These are phyloP conservation scores for Onygenales sp. DNA, from an alignment of 2,329 filamentous ascomycete genomes.

Conservation along the genomic window DNA sequence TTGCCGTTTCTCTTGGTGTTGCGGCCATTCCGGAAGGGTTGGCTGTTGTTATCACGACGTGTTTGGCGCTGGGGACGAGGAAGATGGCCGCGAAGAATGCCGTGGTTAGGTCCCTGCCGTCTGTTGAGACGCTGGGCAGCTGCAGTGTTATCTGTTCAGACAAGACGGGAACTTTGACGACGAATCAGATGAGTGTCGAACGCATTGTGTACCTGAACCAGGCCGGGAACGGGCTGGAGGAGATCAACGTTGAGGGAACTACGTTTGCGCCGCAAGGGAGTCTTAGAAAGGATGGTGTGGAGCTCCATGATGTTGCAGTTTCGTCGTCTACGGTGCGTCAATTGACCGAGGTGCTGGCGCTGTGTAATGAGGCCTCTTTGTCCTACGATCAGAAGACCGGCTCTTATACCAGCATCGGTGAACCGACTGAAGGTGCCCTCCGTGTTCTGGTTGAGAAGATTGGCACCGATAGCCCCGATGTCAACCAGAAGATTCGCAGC, in stretches of 20 bases:
- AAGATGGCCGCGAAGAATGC: constrained; percentile 99
- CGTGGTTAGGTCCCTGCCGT: constrained; percentile 89
- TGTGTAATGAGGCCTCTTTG: constrained; percentile 84
- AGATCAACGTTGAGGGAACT: constrained; percentile 83
- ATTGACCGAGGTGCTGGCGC: constrained; percentile 58
- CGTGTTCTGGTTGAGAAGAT: constrained; percentile 90
- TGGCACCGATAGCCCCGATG: constrained; percentile 61
- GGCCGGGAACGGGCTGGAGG: constrained; percentile 64
- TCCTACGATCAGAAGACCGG: constrained; percentile 69
- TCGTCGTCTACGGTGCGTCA: constrained; percentile 70
- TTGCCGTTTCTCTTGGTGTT: constrained; percentile 94
- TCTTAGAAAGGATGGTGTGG: constrained; percentile 59
- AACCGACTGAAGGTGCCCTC: constrained; percentile 90
- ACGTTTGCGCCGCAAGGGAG: constrained; percentile 79
- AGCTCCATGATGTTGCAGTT: constrained; percentile 57
- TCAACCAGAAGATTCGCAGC: constrained; percentile 43
- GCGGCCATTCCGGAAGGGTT: constrained; percentile 96
- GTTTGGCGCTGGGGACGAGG: constrained; percentile 85
- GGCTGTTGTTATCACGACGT: constrained; percentile 98
- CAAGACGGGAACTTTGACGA: constrained; percentile 96
- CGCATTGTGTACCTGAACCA: constrained; percentile 78
- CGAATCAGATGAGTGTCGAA: constrained; percentile 98
- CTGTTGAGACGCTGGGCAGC: constrained; percentile 94
- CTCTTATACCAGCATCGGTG: constrained; percentile 73
- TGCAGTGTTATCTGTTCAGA: constrained; percentile 99